phyloP scores from a whole-genome alignment of 495 filamentous ascomycete genomes.

The Penicillium bialowiezense region DNA sequence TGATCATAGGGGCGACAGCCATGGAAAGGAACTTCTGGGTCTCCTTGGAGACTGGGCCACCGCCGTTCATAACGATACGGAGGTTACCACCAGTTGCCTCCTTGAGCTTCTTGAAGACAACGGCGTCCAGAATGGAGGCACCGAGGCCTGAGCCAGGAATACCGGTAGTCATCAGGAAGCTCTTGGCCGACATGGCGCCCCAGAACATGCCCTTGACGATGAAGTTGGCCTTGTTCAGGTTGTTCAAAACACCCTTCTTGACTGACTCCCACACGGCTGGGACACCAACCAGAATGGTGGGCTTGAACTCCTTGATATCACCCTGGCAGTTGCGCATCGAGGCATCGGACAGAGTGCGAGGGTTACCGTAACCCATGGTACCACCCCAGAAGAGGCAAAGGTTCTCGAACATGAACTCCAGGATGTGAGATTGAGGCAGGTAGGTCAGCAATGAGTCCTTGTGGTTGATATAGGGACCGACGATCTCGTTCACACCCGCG shows the following conservation, averaged over 20 bases:
- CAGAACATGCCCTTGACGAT: conserved; percentile 86
- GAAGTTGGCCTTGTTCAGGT: conserved; percentile 72
- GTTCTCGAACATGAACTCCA: conserved; percentile 98
- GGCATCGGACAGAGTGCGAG: conserved; percentile 84
- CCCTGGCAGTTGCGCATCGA: conserved; percentile 93
- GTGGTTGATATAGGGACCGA: conserved; percentile 79
- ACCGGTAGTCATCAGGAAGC: conserved; percentile 69
- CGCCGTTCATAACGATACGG: conserved; percentile 81
- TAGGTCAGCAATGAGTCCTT: conserved; percentile 89
- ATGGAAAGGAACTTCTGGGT: conserved; percentile 86
- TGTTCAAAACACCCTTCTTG: conserved; percentile 92
- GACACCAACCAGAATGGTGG: conserved; percentile 89
- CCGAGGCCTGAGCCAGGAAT: conserved; percentile 70
- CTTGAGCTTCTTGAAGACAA: conserved; percentile 90
- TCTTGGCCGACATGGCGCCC: conserved; percentile 82
- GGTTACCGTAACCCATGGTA: conserved; percentile 96
- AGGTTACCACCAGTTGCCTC: conserved; percentile 83
- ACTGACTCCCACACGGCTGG: conserved; percentile 97
- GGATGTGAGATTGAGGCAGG: conserved; percentile 89
- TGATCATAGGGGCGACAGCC: conserved; percentile 84
- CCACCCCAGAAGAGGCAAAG: conserved; percentile 89
- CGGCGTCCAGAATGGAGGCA: conserved; percentile 60
- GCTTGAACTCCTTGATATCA: conserved; percentile 91
- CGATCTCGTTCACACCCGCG: conserved; percentile 81
- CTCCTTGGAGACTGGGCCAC: conserved; percentile 81